These are phyloP conservation scores for Sclerotinia subarctica DNA, from an alignment of 2,329 filamentous ascomycete genomes.

Conservation along the genomic window DNA sequence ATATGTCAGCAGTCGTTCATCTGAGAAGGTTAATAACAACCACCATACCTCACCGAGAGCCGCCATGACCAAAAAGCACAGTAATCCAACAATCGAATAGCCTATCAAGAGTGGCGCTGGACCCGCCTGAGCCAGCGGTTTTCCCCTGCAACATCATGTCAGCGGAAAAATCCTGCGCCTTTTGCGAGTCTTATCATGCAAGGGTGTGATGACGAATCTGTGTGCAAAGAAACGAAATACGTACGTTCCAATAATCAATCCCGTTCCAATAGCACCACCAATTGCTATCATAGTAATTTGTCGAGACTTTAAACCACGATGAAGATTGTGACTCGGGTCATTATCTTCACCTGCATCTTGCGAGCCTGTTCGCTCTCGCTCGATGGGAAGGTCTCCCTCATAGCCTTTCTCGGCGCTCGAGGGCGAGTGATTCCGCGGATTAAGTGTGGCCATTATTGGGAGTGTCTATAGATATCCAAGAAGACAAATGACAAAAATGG, in stretches of 20 bases:
- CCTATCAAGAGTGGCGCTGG: slow-evolving; percentile 69
- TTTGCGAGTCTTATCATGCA: not conserved
- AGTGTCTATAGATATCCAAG: not conserved
- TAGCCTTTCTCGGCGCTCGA: slow-evolving; percentile 14
- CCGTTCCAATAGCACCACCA: slow-evolving; percentile 57
- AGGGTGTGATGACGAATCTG: not conserved
- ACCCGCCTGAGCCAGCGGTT: slow-evolving; percentile 46
- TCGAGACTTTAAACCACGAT: slow-evolving; percentile 51
- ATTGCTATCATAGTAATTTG: slow-evolving; percentile 66
- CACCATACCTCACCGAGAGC: slow-evolving; percentile 47
- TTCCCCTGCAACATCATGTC: slow-evolving; percentile 37
- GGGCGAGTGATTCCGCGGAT: slow-evolving; percentile 2
- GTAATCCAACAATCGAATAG: slow-evolving; percentile 64
- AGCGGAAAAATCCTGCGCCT: slow-evolving; percentile 11
- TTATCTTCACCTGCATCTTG: slow-evolving; percentile 23
- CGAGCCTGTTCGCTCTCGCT: not conserved
- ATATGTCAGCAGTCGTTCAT: slow-evolving; percentile 51
- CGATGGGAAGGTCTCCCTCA: not conserved
- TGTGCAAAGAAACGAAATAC: slow-evolving; percentile 2
- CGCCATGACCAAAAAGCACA: slow-evolving; percentile 81
- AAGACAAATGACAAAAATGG: not conserved
- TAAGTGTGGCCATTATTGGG: not conserved
- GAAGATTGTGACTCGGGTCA: slow-evolving; percentile 39
- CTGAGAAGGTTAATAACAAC: slow-evolving; percentile 1
- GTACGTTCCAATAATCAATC: slow-evolving; percentile 66